Base-by-base conservation (phyloP, 1,284 basidiomycete genomes). In the Tremellales sp. region DNA sequence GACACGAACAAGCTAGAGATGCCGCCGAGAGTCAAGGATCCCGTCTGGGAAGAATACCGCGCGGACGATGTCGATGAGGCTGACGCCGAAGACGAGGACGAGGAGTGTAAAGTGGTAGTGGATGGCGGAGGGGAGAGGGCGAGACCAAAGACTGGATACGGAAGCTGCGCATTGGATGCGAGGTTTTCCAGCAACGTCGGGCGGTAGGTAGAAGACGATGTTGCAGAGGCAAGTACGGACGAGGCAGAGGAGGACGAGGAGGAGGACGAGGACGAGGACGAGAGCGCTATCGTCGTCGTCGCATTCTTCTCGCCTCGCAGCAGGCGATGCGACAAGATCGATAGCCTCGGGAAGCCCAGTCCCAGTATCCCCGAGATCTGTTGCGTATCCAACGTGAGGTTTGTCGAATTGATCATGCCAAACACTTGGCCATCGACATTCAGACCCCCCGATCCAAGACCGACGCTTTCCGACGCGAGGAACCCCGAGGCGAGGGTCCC, bases 281-380 rank as follows among this genome's bases (percentile, higher is more conserved):
- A 28, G 22, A 41, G 47, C n/a, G 51, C 7, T 1, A 45, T 32
- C 16, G 49, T 41, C 18, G 43, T 45, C 18, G 47, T 43, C 25
- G 40, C 35, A 9, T 38, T 35, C 3, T 16, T 5, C 25, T 47
- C 40, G 4, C 39, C 32, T 8, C 51, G 37, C 16, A 65, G 44
- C 5, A 60, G 36, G 22, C 33, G 37, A 0, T 53, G 47, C 0
- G 58, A 26, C 3, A 68, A 18, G 0, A 45, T 39, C 19, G 67
- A 67, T 33, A 66, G 46, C 18, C 74, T 54, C 0, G 74, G 68
- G 46, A 74, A 74, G 6, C 73, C 74, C 1, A 75, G 48, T 5
- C 74, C 74, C 4, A 73, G 36, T 21, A 75, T 63, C 2, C 74
- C 74, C 5, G 70, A 69, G 16, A 73, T 65, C 16, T 65, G 61